Evolutionary conservation across 2,329 filamentous ascomycete genomes (phyloP).

Genomic region (Biscogniauxia mediterranea): DNA sequence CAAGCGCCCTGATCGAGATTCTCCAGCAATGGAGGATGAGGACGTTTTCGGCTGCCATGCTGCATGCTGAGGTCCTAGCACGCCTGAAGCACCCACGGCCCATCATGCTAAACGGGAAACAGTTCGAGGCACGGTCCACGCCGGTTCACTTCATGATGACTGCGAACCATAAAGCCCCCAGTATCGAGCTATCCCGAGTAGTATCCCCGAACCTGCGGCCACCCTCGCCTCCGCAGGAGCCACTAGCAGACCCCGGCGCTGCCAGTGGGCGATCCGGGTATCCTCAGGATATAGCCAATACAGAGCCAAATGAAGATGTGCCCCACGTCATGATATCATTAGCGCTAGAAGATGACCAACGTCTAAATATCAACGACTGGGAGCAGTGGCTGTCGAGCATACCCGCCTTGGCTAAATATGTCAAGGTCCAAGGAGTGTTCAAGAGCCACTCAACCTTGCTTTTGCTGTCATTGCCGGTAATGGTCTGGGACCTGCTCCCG

Average conservation of each 20-base stretch:
- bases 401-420: constrained; percentile 57
- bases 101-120: constrained; percentile 55
- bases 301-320: constrained; percentile 52
- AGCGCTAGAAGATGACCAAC: constrained; percentile 56
- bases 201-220: constrained; percentile 35
- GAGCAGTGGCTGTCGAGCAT: constrained; percentile 56
- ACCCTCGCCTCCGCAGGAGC: constrained; percentile 36
- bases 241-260: constrained; percentile 20
- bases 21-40: constrained; percentile 55
- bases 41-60: constrained; percentile 58
- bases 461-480: constrained; percentile 56
- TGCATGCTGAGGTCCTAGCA: constrained; percentile 60
- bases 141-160: constrained; percentile 65
- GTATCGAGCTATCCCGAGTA: constrained; percentile 52
- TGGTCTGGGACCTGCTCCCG: constrained; percentile 59
- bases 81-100: constrained; percentile 58
- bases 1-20: constrained; percentile 57
- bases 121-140: constrained; percentile 57
- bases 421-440: constrained; percentile 60
- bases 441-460: constrained; percentile 60
- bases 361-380: constrained; percentile 57
- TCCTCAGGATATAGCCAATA: constrained; percentile 28
- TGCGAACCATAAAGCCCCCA: constrained; percentile 56
- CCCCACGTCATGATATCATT: constrained; percentile 62
- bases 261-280: constrained; percentile 29